Percentiles rank a stretch among this genome's conserved stretches.
These are phyloP conservation scores for Persicaria maculosa DNA, from an alignment of 148 eudicot genomes.

Conservation along the genomic window DNA sequence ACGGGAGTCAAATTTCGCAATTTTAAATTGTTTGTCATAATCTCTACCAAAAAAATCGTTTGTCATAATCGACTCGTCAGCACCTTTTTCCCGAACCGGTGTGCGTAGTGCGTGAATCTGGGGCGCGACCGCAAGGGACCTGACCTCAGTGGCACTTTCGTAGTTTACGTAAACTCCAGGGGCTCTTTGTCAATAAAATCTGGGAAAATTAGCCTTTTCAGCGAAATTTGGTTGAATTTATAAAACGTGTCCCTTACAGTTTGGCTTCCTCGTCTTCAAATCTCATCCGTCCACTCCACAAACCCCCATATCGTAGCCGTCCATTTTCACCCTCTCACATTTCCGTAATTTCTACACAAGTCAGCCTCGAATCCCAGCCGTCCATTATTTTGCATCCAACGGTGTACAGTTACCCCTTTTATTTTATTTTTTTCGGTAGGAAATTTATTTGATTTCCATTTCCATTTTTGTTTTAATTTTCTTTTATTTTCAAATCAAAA, in stretches of 20 bases:
- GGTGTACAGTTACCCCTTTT: slow-evolving; percentile 7
- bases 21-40: no score
- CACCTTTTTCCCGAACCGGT: not conserved
- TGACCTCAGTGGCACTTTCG: not conserved
- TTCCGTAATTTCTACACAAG: not conserved
- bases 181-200: not conserved
- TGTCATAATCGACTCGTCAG: not conserved
- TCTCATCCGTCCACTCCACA: not conserved
- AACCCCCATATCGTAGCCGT: not conserved
- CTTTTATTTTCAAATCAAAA: slow-evolving; percentile 20
- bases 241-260: no score
- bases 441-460: not conserved
- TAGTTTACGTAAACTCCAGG: not conserved
- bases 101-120: no score
- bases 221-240: no score
- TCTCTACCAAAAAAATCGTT: no score
- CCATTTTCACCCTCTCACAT: not conserved
- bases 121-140: not conserved
- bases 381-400: slow-evolving; percentile 6
- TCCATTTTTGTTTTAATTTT: no score
- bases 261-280: not conserved
- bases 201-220: not conserved
- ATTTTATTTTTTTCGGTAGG: not conserved
- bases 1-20: no score
- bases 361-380: slow-evolving; percentile 12